phyloP scores from a whole-genome alignment of 345 rosid species.

The Dipteronia sinensis region DNA sequence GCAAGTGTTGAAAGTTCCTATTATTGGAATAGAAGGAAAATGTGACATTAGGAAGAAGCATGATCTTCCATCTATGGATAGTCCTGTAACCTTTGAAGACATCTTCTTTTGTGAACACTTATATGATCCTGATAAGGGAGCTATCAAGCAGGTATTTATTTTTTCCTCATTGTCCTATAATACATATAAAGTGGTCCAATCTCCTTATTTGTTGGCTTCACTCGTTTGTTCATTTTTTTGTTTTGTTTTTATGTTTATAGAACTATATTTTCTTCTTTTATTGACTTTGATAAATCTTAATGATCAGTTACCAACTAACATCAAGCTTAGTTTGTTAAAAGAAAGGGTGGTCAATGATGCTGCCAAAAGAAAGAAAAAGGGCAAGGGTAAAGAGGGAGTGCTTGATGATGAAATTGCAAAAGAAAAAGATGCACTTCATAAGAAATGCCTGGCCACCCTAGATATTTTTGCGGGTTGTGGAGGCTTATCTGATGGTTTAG shows the following conservation, averaged over 20 bases:
- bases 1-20: slow-evolving; percentile 35
- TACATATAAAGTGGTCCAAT: too few relatives aligned
- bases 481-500: slow-evolving; percentile 68
- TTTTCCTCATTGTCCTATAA: slow-evolving; percentile 14
- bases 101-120: too few relatives aligned
- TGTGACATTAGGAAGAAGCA: slow-evolving; percentile 77
- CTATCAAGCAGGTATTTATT: slow-evolving; percentile 51
- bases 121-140: too few relatives aligned
- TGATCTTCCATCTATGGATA: slow-evolving; percentile 48
- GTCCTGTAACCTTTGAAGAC: too few relatives aligned
- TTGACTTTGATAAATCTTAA: not conserved
- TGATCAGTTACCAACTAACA: slow-evolving; percentile 55
- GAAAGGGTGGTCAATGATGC: slow-evolving; percentile 39
- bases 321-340: slow-evolving; percentile 50
- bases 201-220: not conserved
- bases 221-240: too few relatives aligned
- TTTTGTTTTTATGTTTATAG: not conserved
- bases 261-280: not conserved
- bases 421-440: slow-evolving; percentile 14
- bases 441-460: slow-evolving; percentile 23
- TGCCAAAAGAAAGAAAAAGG: slow-evolving; percentile 65
- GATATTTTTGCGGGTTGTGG: slow-evolving; percentile 74
- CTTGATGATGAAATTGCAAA: slow-evolving; percentile 32
- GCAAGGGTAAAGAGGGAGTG: slow-evolving; percentile 58
- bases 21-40: slow-evolving; percentile 60